Conservation (phyloP, 257 asterid species). For the Linaria vulgaris region DNA sequence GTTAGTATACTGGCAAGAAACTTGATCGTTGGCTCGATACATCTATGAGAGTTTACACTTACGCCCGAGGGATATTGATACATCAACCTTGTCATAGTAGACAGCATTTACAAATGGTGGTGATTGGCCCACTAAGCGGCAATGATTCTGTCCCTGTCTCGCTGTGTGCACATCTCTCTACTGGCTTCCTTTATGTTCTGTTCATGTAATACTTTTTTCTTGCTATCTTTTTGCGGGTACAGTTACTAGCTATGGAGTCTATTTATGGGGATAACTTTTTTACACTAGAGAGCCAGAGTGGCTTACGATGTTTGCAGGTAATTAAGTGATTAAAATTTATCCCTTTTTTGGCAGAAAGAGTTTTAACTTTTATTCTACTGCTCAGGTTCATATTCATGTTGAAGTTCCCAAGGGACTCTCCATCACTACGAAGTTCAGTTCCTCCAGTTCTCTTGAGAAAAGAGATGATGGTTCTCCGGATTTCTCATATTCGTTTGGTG, state of each 20-base stretch:
- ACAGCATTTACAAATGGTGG: not conserved
- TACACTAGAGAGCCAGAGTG: slow-evolving; percentile 54
- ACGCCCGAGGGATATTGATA: not conserved
- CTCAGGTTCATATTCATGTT: slow-evolving; percentile 67
- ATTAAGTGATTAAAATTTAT: not conserved
- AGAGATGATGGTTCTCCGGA: slow-evolving; percentile 38
- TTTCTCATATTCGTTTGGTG: slow-evolving; percentile 68
- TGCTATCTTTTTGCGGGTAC: slow-evolving; percentile 28
- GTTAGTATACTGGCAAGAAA: too few relatives aligned
- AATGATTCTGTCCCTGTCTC: not conserved
- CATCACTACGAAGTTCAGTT: slow-evolving; percentile 51
- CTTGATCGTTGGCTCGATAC: too few relatives aligned
- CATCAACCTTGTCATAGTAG: not conserved
- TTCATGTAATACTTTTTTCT: not conserved
- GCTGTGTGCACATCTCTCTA: not conserved
- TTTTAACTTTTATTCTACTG: slow-evolving; percentile 23
- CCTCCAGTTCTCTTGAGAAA: slow-evolving; percentile 39
- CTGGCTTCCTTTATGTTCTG: not conserved
- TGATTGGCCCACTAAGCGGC: too few relatives aligned
- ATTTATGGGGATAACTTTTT: slow-evolving; percentile 69
- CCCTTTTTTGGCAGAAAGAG: not conserved
- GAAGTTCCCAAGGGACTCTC: slow-evolving; percentile 57
- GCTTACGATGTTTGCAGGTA: slow-evolving; percentile 73
- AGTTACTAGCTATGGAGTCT: slow-evolving; percentile 83
- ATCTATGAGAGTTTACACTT: not conserved